Evolutionary conservation across 805 yeast genomes (phyloP).

Genomic region (Phaffomyces antillensis): DNA sequence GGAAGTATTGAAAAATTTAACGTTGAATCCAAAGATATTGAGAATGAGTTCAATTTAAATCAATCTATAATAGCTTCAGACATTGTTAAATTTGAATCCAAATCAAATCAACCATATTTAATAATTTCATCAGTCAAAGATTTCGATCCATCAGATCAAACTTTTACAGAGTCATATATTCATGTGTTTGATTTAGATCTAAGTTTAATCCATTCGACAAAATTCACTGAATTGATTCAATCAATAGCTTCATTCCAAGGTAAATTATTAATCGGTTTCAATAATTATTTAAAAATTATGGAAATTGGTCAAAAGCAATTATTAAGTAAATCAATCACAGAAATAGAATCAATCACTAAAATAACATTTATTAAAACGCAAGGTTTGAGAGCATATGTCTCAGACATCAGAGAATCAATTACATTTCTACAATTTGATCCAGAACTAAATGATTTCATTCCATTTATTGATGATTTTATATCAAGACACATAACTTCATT

Average conservation of each 20-base stretch:
- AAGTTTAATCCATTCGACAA: conserved; percentile 53
- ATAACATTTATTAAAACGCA: conserved; percentile 50
- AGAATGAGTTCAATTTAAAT: conserved; percentile 3
- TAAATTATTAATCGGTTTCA: conserved; percentile 52
- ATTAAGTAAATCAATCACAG: conserved; percentile 53
- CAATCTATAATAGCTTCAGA: conserved; percentile 11
- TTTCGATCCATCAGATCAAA: conserved; percentile 7
- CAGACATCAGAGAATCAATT: conserved; percentile 66
- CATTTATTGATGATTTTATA: conserved; percentile 63
- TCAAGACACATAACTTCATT: conserved; percentile 61
- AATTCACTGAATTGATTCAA: conserved; percentile 38
- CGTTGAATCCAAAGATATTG: conserved; percentile 8
- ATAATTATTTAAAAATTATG: conserved; percentile 47
- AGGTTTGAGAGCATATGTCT: conserved; percentile 56
- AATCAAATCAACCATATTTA: conserved; percentile 26
- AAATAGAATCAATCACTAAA: conserved; percentile 35
- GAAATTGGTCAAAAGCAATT: conserved; percentile 78
- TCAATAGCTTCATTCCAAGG: conserved; percentile 53
- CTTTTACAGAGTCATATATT: conserved; percentile 17
- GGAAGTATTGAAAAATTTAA: conserved; percentile 14
- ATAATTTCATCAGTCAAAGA: conserved; percentile 36
- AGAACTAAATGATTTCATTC: conserved; percentile 41
- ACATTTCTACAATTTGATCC: conserved; percentile 48
- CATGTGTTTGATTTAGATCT: conserved; percentile 32
- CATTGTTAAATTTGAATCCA: conserved; percentile 20